These are phyloP conservation scores for Polyporus tsugae DNA, from an alignment of 1,284 basidiomycete genomes.

Conservation along the genomic window DNA sequence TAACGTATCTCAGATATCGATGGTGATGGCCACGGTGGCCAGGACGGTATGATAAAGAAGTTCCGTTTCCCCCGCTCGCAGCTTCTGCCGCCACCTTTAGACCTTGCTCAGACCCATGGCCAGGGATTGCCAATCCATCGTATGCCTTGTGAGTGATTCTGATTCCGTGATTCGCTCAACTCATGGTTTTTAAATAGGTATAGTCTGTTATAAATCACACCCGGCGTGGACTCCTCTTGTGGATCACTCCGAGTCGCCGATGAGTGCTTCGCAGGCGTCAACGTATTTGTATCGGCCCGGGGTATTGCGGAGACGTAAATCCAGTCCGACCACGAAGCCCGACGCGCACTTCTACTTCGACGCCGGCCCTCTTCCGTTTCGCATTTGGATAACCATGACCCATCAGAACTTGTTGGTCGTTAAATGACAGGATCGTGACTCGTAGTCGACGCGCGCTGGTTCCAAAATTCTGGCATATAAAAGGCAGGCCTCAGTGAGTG, in stretches of 20 bases:
- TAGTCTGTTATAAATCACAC: no score
- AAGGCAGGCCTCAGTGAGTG: neutral
- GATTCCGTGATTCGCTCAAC: neutral
- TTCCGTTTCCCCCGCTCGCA: no score
- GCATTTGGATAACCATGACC: neutral
- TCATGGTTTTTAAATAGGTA: neutral
- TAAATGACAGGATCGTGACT: neutral
- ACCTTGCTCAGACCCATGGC: no score
- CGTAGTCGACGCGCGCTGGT: neutral
- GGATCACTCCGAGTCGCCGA: neutral
- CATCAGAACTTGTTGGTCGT: neutral
- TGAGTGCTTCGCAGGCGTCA: neutral
- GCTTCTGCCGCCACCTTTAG: no score
- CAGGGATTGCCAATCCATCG: no score
- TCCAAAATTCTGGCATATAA: neutral
- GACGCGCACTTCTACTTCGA: neutral
- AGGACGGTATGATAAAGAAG: no score
- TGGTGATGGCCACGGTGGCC: neutral
- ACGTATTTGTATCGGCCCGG: neutral
- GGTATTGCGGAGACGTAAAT: neutral
- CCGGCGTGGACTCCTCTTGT: no score
- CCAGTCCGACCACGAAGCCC: neutral
- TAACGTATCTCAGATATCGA: neutral
- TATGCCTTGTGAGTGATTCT: neutral
- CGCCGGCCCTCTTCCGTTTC: neutral